Evolutionary conservation across 2,329 filamentous ascomycete genomes (phyloP).

Genomic region (Calonectria henricotiae): DNA sequence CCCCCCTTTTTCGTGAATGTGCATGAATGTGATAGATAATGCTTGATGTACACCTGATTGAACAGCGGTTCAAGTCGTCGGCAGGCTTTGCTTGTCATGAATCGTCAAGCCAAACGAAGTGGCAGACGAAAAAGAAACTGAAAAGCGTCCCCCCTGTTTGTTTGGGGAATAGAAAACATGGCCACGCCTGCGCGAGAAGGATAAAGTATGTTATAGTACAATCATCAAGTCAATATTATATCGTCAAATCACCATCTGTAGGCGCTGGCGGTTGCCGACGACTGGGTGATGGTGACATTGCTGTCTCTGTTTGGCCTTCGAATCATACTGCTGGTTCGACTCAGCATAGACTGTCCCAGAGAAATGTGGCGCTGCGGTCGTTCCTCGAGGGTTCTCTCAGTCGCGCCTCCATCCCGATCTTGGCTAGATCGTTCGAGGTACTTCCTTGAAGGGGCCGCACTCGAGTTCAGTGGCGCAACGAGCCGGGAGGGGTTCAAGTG

Average conservation of each 20-base stretch:
- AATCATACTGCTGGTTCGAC: conserved; percentile 65
- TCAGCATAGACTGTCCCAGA: conserved; percentile 62
- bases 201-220: conserved; percentile 49
- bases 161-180: conserved; percentile 54
- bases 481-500: conserved; percentile 66
- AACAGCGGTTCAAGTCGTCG: conserved; percentile 37
- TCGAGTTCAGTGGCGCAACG: conserved; percentile 59
- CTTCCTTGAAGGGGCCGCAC: conserved; percentile 61
- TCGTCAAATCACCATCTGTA: conserved; percentile 64
- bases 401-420: conserved; percentile 59
- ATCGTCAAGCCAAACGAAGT: conserved; percentile 48
- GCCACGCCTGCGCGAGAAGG: conserved; percentile 54
- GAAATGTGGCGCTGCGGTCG: conserved; percentile 62
- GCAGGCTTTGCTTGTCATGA: conserved; percentile 44
- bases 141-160: conserved; percentile 38
- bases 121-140: conserved; percentile 37
- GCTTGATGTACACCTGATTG: conserved; percentile 44
- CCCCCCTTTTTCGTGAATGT: conserved; percentile 34
- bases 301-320: conserved; percentile 64
- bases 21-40: conserved; percentile 33
- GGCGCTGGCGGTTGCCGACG: conserved; percentile 61
- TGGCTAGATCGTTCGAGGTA: conserved; percentile 66
- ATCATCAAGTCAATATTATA: conserved; percentile 50
- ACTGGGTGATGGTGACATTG: conserved; percentile 53
- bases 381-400: conserved; percentile 50